phyloP scores from a whole-genome alignment of 495 filamentous ascomycete species.

The Saxispiralis lemnorum region DNA sequence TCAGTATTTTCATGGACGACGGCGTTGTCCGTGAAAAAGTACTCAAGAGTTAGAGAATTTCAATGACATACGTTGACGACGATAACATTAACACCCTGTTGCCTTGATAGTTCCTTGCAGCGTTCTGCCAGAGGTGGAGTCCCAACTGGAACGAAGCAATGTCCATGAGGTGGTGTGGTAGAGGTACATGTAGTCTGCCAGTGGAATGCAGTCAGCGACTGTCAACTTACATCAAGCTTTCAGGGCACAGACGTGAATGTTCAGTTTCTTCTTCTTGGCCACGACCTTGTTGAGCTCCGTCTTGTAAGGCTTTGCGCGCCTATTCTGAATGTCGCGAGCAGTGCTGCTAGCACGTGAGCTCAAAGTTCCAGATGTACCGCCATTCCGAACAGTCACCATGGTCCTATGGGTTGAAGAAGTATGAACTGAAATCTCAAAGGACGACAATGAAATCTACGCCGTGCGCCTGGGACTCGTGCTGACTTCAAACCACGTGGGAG shows the following conservation, averaged over 20 bases:
- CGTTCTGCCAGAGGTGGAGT: constrained; percentile 53
- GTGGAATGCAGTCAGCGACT: not conserved
- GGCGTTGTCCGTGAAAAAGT: no score
- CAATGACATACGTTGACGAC: constrained; percentile 55
- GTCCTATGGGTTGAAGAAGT: no score
- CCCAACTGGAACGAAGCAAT: constrained; percentile 68
- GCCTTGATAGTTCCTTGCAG: constrained; percentile 67
- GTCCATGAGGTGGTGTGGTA: constrained; percentile 46
- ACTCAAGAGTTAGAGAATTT: constrained; percentile 7
- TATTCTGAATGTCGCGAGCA: constrained; percentile 24
- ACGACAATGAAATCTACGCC: no score
- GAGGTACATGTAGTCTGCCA: constrained; percentile 6
- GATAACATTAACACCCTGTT: constrained; percentile 35
- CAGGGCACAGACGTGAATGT: constrained; percentile 33
- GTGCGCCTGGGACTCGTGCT: no score
- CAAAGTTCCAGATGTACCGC: not conserved
- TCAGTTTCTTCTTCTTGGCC: constrained; percentile 42
- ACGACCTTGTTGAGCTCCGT: constrained; percentile 40
- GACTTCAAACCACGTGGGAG: no score
- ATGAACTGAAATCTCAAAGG: no score
- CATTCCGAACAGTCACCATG: not conserved
- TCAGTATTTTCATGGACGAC: not conserved
- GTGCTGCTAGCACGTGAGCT: constrained; percentile 5
- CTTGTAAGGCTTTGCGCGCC: constrained; percentile 30
- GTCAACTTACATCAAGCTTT: not conserved